Evolutionary conservation across 2,329 filamentous ascomycete species (phyloP), one percentile per base, ranked within the genome.

Genomic region (Aureobasidium sp.): DNA sequence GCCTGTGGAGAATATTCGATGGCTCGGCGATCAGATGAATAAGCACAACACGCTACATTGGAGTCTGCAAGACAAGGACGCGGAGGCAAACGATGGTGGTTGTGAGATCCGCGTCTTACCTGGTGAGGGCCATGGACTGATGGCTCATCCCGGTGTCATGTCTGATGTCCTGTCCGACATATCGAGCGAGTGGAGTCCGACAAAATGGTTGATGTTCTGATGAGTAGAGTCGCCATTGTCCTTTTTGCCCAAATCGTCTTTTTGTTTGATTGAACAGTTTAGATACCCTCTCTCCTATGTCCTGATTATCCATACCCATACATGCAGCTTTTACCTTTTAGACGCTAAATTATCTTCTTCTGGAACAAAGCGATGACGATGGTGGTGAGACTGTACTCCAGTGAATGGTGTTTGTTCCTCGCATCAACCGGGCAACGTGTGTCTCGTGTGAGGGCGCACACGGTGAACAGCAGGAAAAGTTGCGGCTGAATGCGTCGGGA

Each of bases 141-240:
- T 99, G 94, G 94, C 94, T 0, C 95, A 88, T 67, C 92, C 94
- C 0, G 80, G 81, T 15, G 93, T 97, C 48, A 99, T 99, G 94
- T 90, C 91, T 47, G 86, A 87, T 22, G 89, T 97, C n/a, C 78
- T 99, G 39, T 93, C 91, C 74, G 94, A 99, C 76, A 96, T 99
- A 70, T 89, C 90, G 58, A 86, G 86, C 67, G 94, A 97, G 73
- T 97, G 93, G 93, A 66, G 37, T 42, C 48, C 33, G 19, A 42
- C 37, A 35, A 31, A 37, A 52, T 63, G 63, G 57, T 39, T 39
- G 33, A 49, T 59, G 33, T 35, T 44, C 3, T 59, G 17, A 59
- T 31, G 29, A 11, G 6, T 24, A 4, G 8, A 5, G n/a, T 17
- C 52, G 24, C n/a, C 17, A 44, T 33, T 27, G 44, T 33, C n/a